Evolutionary conservation across 2,329 filamentous ascomycete species (phyloP), one percentile per base, ranked within the genome.

Genomic region (Verticillium albo-atrum): DNA sequence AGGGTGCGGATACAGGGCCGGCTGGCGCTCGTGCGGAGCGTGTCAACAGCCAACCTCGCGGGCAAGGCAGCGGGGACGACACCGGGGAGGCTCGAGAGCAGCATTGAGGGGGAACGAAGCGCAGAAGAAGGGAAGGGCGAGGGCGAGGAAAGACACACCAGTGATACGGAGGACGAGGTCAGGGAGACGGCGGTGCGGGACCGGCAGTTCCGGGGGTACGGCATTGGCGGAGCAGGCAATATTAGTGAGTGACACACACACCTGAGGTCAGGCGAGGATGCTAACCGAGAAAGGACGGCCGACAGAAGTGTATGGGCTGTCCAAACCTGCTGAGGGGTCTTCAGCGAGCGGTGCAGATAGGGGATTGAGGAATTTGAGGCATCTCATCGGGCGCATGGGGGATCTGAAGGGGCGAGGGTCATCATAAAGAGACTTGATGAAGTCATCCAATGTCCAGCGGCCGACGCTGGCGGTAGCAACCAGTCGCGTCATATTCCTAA

Each of bases 201-300:
- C 54, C 62, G 67, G 9, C 72, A 74, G 60, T 63, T 73, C 30
- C 65, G 74, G 26, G 71, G 73, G 3, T 77, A 75, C 57, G 74
- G 74, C 17, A 77, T 77, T 37, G 75, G 75, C 3, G 74, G 74
- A 2, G 70, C 69, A 15, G 73, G 74, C 0, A 76, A 77, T 58
- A 76, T 76, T 15, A 68, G 74, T 75, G 58, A 64, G 73, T 71
- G 4, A 3, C 12, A 6, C 3, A 6, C 3, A 7, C 23, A 23
- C 17, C 3, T 32, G 7, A 4, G 54, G 7, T 9, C 25, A 23
- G 9, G 17, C 32, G 51, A 27, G 55, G 3, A 10, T 27, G 17
- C 26, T 35, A 20, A 52, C 0, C 52, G n/a, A n/a, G 6, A 12
- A 25, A 68, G 67, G 66, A 10, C 65, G 67, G 7, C 62, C 65